Conservation (phyloP, 257 asterid species). For the Agastache rugosa region DNA sequence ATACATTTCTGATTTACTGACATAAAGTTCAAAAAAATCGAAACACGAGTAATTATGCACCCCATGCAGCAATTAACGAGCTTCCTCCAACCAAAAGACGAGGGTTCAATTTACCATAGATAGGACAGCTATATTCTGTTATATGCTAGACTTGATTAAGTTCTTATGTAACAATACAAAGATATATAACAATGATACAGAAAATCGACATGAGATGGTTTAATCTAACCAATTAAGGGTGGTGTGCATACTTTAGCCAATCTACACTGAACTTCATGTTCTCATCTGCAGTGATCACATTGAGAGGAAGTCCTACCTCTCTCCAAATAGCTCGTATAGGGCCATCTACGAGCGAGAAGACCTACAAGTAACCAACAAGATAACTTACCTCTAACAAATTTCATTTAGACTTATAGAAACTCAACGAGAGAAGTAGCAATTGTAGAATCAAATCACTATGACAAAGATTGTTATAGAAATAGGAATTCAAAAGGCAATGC, state of each 20-base stretch:
- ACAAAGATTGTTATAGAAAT: background rate
- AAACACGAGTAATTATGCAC: background rate
- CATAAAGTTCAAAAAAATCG: background rate
- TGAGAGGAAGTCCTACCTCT: constrained; percentile 56
- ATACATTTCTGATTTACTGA: background rate
- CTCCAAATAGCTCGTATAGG: constrained; percentile 67
- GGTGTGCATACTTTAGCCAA: constrained; percentile 79
- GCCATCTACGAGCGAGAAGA: constrained; percentile 74
- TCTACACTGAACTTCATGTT: constrained; percentile 59
- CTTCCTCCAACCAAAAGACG: constrained; percentile 1
- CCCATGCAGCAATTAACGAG: background rate
- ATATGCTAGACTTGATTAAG: too few species aligned
- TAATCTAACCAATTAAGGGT: constrained; percentile 25
- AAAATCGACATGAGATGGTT: constrained; percentile 12
- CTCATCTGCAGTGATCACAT: constrained; percentile 54
- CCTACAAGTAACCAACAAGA: constrained; percentile 53
- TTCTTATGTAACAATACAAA: too few species aligned
- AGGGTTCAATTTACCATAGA: background rate
- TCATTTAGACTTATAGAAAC: background rate
- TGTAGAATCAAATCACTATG: background rate
- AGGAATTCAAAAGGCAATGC: background rate
- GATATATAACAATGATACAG: background rate
- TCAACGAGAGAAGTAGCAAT: background rate
- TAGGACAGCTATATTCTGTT: too few species aligned
- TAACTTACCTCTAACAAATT: constrained; percentile 1